Evolutionary conservation across 495 filamentous ascomycete species (phyloP).

Genomic region (Hypoxylon perforatum): DNA sequence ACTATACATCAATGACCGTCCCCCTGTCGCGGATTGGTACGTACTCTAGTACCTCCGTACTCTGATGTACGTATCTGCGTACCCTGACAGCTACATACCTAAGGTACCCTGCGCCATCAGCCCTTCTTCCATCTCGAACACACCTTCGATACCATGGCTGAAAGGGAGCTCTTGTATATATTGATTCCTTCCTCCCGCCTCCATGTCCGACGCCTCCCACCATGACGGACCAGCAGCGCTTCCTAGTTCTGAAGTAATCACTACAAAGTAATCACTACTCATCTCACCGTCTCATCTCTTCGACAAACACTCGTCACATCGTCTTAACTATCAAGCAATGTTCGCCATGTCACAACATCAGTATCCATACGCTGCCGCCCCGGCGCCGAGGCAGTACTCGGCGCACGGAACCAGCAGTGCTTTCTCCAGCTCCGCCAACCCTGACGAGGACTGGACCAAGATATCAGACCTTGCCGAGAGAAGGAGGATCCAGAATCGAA

Average conservation of each 20-base stretch:
- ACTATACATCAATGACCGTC: no score
- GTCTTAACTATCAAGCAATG: conserved; percentile 44
- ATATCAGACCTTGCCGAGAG: conserved; percentile 97
- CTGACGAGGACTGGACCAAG: conserved; percentile 99
- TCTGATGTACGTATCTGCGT: conserved; percentile 27
- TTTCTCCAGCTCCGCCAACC: conserved; percentile 95
- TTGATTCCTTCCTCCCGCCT: conserved; percentile 38
- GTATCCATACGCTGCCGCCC: conserved; percentile 54
- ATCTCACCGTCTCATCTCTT: background rate
- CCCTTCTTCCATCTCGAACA: conserved; percentile 30
- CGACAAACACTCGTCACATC: conserved; percentile 5
- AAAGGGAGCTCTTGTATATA: conserved; percentile 36
- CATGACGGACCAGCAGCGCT: conserved; percentile 28
- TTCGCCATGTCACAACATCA: conserved; percentile 58
- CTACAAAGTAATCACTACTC: conserved; percentile 5
- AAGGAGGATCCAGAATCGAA: conserved; percentile 94
- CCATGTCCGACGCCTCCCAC: conserved; percentile 35
- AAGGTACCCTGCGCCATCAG: background rate
- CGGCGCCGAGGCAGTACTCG: conserved; percentile 68
- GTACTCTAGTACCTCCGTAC: background rate
- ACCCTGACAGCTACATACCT: conserved; percentile 23
- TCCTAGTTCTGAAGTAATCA: conserved; percentile 32
- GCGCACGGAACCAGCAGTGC: conserved; percentile 88
- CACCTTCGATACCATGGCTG: conserved; percentile 33
- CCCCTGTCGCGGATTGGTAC: conserved; percentile 7